These are phyloP conservation scores for Suillus ampliporus DNA, from an alignment of 768 basidiomycete genomes.

Conservation along the genomic window DNA sequence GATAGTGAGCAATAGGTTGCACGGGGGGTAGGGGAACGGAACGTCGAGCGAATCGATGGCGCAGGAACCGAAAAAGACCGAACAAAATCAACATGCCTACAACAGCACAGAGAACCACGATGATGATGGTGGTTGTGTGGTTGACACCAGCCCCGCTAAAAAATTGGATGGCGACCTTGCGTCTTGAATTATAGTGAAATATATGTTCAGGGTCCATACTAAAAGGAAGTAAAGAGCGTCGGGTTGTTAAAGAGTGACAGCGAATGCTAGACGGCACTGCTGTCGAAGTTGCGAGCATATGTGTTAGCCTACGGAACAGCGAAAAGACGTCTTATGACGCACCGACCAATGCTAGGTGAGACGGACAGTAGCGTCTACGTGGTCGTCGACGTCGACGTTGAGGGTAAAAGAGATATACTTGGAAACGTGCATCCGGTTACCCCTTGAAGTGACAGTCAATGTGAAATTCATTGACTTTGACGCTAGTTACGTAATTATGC, in stretches of 20 bases:
- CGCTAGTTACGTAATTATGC: background rate
- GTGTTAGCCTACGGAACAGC: background rate
- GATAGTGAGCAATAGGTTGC: constrained; percentile 67
- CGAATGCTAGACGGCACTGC: background rate
- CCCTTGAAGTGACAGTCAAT: background rate
- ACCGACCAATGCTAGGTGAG: background rate
- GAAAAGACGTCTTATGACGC: background rate
- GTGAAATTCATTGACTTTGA: background rate
- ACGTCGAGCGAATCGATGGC: constrained; percentile 36
- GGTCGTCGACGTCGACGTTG: too few relatives aligned
- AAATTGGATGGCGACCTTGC: background rate
- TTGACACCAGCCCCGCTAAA: background rate
- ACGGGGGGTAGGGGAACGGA: constrained; percentile 63
- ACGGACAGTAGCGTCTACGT: background rate
- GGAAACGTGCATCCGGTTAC: background rate
- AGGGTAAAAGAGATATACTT: background rate
- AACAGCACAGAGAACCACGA: constrained; percentile 54
- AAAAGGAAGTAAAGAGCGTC: constrained; percentile 5
- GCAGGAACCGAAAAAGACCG: constrained; percentile 44
- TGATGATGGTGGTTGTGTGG: constrained; percentile 46
- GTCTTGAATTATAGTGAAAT: background rate
- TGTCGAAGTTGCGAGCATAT: too few relatives aligned
- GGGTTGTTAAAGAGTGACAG: background rate
- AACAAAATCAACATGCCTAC: constrained; percentile 45
- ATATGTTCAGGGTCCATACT: background rate